Conservation (phyloP, 1,284 basidiomycete genomes). For the Dichomitus squalens region DNA sequence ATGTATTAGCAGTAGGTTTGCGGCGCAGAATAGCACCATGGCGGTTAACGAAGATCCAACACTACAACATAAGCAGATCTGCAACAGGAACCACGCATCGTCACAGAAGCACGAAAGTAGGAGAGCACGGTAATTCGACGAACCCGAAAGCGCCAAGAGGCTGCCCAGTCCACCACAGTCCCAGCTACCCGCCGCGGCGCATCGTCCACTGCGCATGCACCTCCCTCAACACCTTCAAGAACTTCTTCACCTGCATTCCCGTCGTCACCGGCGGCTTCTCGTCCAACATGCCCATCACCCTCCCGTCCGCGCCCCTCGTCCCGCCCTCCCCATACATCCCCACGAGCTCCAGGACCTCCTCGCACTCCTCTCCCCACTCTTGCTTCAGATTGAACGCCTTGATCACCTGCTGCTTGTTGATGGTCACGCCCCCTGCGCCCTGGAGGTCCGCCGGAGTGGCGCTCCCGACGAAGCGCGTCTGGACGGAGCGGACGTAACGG, state of each 20-base stretch:
- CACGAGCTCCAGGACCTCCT: slow-evolving; percentile 53
- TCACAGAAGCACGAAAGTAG: no score
- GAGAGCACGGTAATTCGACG: no score
- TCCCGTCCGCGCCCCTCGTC: slow-evolving; percentile 46
- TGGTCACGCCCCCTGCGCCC: slow-evolving; percentile 21
- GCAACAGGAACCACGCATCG: no score
- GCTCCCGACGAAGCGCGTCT: slow-evolving; percentile 28
- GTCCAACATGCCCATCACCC: slow-evolving; percentile 51
- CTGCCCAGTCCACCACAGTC: no score
- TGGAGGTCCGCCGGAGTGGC: slow-evolving; percentile 27
- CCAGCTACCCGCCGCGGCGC: slow-evolving; percentile 1
- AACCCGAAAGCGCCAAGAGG: no score
- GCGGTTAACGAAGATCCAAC: no score
- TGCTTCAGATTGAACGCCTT: slow-evolving; percentile 49
- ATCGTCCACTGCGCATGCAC: slow-evolving; percentile 40
- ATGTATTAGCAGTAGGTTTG: no score
- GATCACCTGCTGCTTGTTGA: slow-evolving; percentile 56
- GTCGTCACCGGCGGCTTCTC: slow-evolving; percentile 42
- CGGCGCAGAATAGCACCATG: no score
- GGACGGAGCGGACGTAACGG: slow-evolving; percentile 31
- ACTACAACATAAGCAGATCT: no score
- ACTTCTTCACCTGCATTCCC: slow-evolving; percentile 47
- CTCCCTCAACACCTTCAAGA: slow-evolving; percentile 49
- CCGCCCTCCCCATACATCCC: slow-evolving; percentile 60
- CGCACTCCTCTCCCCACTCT: slow-evolving; percentile 48